Evolutionary conservation across 768 basidiomycete genomes (phyloP), one percentile per base, ranked within the genome.

Genomic region (Cubamyces sp.): DNA sequence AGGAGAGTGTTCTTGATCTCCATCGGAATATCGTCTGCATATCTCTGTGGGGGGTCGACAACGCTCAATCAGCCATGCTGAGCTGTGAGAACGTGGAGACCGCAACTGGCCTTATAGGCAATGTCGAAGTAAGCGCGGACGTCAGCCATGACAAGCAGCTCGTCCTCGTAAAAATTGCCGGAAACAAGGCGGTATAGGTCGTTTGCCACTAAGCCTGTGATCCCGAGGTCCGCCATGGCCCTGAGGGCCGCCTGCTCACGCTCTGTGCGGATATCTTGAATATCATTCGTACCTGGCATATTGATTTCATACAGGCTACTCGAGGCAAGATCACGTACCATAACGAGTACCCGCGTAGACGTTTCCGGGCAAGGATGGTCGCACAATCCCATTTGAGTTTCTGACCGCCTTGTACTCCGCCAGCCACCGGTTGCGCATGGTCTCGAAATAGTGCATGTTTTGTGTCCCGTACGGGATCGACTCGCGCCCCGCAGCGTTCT

Each of bases 41-140:
- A 74, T 11, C 84, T 81, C 87, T 88, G n/a, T 46, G 41, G 19
- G 4, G 41, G 19, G 4, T n/a, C 5, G 16, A 46, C 19, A 16
- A 5, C 54, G 6, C n/a, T 28, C 18, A 21, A 5, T 14, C n/a
- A 30, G 26, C 23, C 28, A 47, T 19, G 18, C 41, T 39, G 9
- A 58, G 47, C 57, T 72, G 19, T 60, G 83, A 85, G 76, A 83
- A 82, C 73, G 77, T 80, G 7, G n/a, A n/a, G n/a, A n/a, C n/a
- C n/a, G 84, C 79, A 0, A 86, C 34, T 43, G 11, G 66, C 61
- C 42, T 54, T 62, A 54, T 58, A 16, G 57, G 21, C 68, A 85
- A 90, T 87, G 77, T 90, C 84, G 71, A 90, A 90, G 65, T 90
- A 90, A 0, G 84, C 87, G 9, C 86, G 76, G 4, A 89, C 86